Conservation (phyloP, 148 eudicot genomes). For the Silene conica region DNA sequence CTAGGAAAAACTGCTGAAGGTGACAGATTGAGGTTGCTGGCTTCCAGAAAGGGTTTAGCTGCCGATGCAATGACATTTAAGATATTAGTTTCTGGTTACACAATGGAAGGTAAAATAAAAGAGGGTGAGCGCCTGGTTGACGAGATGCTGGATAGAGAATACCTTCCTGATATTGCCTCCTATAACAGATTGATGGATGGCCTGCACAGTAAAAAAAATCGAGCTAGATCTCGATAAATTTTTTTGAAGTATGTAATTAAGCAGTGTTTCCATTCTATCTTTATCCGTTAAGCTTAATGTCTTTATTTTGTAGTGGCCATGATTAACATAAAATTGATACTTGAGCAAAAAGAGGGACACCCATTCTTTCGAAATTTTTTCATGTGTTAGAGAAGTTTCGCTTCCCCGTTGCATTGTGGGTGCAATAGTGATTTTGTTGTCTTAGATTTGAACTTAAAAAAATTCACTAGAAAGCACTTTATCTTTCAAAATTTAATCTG, state of each 20-base stretch:
- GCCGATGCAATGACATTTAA: conserved; percentile 57
- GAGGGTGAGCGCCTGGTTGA: conserved; percentile 70
- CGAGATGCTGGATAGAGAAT: conserved; percentile 85
- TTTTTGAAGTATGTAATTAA: background rate
- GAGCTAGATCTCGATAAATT: background rate
- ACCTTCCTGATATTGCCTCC: conserved; percentile 68
- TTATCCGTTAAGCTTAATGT: background rate
- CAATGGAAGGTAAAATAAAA: conserved; percentile 57
- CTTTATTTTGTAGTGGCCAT: background rate
- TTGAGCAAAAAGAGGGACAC: background rate
- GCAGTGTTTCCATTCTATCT: background rate
- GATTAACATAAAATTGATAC: background rate
- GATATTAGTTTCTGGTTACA: conserved; percentile 68
- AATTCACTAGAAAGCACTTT: too few species aligned
- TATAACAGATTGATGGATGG: conserved; percentile 64
- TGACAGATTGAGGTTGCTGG: conserved; percentile 66
- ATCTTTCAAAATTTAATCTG: background rate
- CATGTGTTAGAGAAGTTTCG: background rate
- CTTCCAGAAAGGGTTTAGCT: conserved; percentile 67
- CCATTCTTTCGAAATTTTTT: background rate
- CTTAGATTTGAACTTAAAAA: background rate
- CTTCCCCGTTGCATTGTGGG: background rate
- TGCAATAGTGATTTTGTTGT: background rate
- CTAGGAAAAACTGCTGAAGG: conserved; percentile 54
- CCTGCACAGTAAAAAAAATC: conserved; percentile 25